phyloP scores from a whole-genome alignment of 2,329 filamentous ascomycete species.

The Pseudogymnoascus sp. region DNA sequence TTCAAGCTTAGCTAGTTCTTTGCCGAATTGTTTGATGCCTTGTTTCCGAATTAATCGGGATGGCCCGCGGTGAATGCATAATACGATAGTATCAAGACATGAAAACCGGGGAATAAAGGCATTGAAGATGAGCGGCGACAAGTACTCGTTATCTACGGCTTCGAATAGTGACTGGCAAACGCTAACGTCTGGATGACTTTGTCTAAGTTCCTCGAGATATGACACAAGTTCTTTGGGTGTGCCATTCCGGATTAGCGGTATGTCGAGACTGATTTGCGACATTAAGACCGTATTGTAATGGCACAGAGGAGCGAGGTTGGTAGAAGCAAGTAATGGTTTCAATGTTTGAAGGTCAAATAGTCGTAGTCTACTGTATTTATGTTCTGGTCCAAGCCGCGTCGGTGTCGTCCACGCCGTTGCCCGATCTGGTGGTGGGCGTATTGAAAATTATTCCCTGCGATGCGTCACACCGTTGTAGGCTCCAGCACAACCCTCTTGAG shows the following conservation, averaged over 20 bases:
- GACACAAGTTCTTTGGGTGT: conserved; percentile 10
- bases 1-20: conserved; percentile 10
- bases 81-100: neutral
- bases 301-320: neutral
- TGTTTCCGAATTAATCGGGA: conserved; percentile 10
- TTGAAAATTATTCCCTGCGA: neutral
- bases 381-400: neutral
- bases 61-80: conserved; percentile 9
- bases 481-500: neutral
- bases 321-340: neutral
- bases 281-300: neutral
- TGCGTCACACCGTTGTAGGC: neutral
- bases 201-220: conserved; percentile 12
- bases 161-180: conserved; percentile 11
- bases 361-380: neutral
- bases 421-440: neutral
- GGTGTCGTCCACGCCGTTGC: neutral
- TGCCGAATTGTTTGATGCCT: conserved; percentile 13
- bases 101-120: conserved; percentile 11
- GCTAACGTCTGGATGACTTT: neutral
- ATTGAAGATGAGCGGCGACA: conserved; percentile 7
- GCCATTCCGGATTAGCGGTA: conserved; percentile 10
- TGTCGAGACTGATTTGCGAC: conserved; percentile 9
- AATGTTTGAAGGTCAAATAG: neutral
- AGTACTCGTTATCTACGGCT: conserved; percentile 8